Base-by-base conservation (phyloP, 2,329 filamentous ascomycete genomes). In the Rutstroemia sp. region DNA sequence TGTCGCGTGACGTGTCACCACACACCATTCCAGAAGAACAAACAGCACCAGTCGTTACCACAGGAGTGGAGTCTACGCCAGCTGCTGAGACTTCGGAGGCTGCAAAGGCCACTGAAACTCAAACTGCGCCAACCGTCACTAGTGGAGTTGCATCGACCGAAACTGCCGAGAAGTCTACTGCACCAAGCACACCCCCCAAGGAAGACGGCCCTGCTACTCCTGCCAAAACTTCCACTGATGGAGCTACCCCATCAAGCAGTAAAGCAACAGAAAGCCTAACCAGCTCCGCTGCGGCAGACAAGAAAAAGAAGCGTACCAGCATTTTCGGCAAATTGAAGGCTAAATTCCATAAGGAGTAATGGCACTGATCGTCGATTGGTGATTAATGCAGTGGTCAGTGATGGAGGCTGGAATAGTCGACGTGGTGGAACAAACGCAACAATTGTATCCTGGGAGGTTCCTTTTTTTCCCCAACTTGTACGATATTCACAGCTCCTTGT, bases 291-390 rank as follows among this genome's bases (percentile, higher is more conserved):
- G 49, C 62, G 25, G 51, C 60, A 47, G 64, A 66, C 14, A 71
- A 70, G 64, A 72, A 70, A 61, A 69, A 69, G 62, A 72, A 72
- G 61, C 65, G 70, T 14, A 58, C 49, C 8, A 71, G 69, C 61
- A 60, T 72, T 52, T 69, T 73, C 41, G 70, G 70, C 34, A 76
- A 73, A 65, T 61, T 82, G 56, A 80, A 80, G 73, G 78, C 78
- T 61, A 81, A 79, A 69, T 70, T 81, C 41, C 58, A 66, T 56
- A 69, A 69, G 58, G 61, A 70, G 39, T 67, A 66, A 57, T 37
- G 51, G 38, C 6, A 21, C 30, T 34, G 30, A 34, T 4, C 8
- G 4, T 34, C 7, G 39, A 42, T n/a, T 42, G 17, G 17, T 42
- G 16, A 42, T 42, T n/a, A n/a, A 25, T 56, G 61, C 60, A 58